A percentile compares a stretch with the other conserved stretches of the same genome.
Evolutionary conservation across 306 rosid genomes (phyloP).

Genomic region (Prunus mira): DNA sequence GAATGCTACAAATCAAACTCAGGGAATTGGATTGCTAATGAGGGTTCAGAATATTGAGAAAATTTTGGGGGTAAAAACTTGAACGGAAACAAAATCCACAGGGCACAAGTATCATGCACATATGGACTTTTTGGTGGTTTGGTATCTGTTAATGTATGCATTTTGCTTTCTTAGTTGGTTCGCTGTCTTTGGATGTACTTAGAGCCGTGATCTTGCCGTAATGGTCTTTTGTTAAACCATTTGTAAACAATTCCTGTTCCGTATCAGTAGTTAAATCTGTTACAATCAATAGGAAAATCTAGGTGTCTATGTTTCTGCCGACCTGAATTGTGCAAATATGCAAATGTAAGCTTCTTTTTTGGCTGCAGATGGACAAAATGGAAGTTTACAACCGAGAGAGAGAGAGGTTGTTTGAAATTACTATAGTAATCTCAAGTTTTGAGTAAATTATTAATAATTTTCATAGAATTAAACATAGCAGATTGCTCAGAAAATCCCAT

Average conservation of each 20-base stretch:
- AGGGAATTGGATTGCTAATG: neutral
- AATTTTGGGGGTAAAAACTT: neutral
- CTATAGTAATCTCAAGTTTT: too few species aligned
- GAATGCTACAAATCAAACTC: neutral
- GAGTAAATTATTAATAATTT: too few species aligned
- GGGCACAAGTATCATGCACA: neutral
- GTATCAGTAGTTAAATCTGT: neutral
- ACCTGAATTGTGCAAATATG: neutral
- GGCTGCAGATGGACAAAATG: too few species aligned
- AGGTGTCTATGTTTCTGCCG: neutral
- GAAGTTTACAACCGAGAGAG: too few species aligned
- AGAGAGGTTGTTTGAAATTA: too few species aligned
- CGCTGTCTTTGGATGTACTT: neutral
- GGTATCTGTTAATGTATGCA: neutral
- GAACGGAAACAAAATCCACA: neutral
- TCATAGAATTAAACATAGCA: too few species aligned
- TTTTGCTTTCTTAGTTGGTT: neutral
- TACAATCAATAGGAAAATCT: neutral
- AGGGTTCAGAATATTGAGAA: neutral
- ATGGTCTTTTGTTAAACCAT: neutral
- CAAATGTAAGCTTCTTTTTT: too few species aligned
- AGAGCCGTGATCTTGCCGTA: neutral
- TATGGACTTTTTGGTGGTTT: neutral
- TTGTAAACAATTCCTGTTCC: neutral
- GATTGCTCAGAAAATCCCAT: too few species aligned